Evolutionary conservation across 345 rosid genomes (phyloP), one percentile per base, ranked within the genome.

Genomic region (Brassica nigra): DNA sequence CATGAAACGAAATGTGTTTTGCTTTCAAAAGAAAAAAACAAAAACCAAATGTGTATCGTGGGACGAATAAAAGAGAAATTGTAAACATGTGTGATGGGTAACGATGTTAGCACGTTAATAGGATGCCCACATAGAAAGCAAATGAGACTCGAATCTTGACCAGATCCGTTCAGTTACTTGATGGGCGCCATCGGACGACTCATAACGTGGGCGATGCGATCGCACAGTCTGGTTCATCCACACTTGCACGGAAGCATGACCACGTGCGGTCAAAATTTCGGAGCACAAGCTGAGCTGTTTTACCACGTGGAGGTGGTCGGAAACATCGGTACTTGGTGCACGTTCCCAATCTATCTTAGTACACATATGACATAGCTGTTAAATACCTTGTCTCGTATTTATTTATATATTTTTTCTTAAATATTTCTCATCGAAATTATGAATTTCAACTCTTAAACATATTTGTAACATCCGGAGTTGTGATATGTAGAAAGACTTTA

Each of bases 241-340:
- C 75, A 74, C 75, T 75, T 80, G 83, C 75, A 74, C 14, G 34
- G 6, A 61, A 16, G 66, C 64, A 62, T 68, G 62, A 74, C 75
- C 79, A 80, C 75, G 83, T 80, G 79, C 83, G 79, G 76, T 80
- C 76, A 74, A 80, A 74, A 36, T 68, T 59, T 68, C 75, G 74
- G 75, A 49, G 75, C 78, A 68, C 66, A 74, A 62, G 34, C 75
- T 74, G 75, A 74, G 78, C 78, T 80, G 75, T 74, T 52, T 18
- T 12, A 68, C 78, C 78, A 74, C 78, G 83, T 80, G 78, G 71
- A 61, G 2, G 58, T 16, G 39, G 82, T 79, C 78, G 70, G 82
- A 74, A 49, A 70, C 82, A 68, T 79, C 71, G 78, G 82, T 79
- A 79, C 82, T 79, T 74, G 82, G 6, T 62, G 75, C 78, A 74